Percentiles rank a stretch among this genome's conserved stretches.
phyloP scores from a whole-genome alignment of 2,329 filamentous ascomycete genomes.

The Neofusicoccum ribis region DNA sequence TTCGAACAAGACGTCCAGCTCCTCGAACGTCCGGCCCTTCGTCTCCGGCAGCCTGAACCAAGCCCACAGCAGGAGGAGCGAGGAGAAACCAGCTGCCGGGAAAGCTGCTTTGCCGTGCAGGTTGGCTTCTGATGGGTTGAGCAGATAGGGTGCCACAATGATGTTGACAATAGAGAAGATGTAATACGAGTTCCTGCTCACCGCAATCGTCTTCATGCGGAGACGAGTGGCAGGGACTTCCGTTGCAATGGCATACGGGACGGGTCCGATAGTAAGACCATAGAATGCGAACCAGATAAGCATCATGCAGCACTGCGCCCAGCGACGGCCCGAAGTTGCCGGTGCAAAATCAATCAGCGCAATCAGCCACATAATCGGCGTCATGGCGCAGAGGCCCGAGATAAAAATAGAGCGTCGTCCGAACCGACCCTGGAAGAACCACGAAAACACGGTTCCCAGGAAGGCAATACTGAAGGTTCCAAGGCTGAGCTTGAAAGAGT shows the following conservation, averaged over 20 bases:
- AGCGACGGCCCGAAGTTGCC: not conserved
- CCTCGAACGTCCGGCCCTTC: constrained; percentile 74
- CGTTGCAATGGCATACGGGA: constrained; percentile 82
- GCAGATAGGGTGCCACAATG: constrained; percentile 83
- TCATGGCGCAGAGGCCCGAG: constrained; percentile 61
- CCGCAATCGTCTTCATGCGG: constrained; percentile 86
- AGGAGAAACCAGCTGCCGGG: constrained; percentile 80
- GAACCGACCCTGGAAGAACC: constrained; percentile 76
- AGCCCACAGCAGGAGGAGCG: constrained; percentile 75
- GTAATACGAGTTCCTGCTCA: constrained; percentile 74
- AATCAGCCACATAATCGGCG: constrained; percentile 78
- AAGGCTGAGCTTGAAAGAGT: constrained; percentile 47
- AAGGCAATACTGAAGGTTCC: constrained; percentile 66
- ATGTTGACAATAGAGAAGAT: constrained; percentile 76
- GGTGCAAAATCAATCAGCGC: constrained; percentile 61
- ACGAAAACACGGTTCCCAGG: constrained; percentile 74
- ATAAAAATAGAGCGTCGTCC: constrained; percentile 73
- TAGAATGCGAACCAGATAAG: constrained; percentile 63
- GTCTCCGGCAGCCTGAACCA: constrained; percentile 82
- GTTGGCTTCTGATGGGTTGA: constrained; percentile 78
- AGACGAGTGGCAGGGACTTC: constrained; percentile 81
- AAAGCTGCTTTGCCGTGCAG: constrained; percentile 86
- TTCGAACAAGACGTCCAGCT: constrained; percentile 63
- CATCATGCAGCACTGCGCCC: constrained; percentile 24
- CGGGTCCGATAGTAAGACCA: constrained; percentile 81